Evolutionary conservation across 2,329 filamentous ascomycete genomes (phyloP), one percentile per base, ranked within the genome.

Genomic region (Arthrobotrys iridis): DNA sequence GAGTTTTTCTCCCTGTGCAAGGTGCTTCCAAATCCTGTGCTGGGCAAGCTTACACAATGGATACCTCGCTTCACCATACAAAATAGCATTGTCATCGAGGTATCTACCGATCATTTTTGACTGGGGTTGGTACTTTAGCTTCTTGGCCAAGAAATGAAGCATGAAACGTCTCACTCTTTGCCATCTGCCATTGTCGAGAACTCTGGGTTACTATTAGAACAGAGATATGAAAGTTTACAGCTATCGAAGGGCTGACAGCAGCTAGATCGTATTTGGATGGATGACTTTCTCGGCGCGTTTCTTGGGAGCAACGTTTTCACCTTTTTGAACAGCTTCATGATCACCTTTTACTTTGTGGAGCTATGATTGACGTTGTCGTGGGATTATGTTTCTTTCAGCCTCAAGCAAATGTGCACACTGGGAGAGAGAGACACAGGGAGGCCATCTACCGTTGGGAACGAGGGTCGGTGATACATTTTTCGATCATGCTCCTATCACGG

Each of bases 1-100:
- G 50, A 55, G 50, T 18, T 55, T 55, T 55, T 52, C 24, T 50
- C 13, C 28, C 28, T n/a, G n/a, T n/a, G n/a, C n/a, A 33, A 43
- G 15, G 13, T 55, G 50, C 50, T 35, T 35, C 28, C 28, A 55
- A 55, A 55, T 37, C 20, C 8, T 55, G 45, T 28, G 13, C 24
- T 26, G n/a, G 22, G 22, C 15, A 7, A 11, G 20, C 5, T 10
- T 5, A 24, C n/a, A 4, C 20, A 10, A 5, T n/a, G 10, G 43
- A 15, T 48, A 48, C 45, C 24, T 48, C 13, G 45, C 11, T 48
- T 22, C 22, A 8, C 18, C 20, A 24, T 22, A 24, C 41, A 46
- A 30, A 50, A 50, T 30, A 26, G 24, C 45, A 50, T 50, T 50
- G 24, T 50, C 6, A 15, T 3, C 7, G 5, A 30, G 1, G 45